Percentiles rank a stretch among this genome's conserved stretches.
phyloP scores from a whole-genome alignment of 2,329 filamentous ascomycete genomes.

The Alternaria angustiovoidea region DNA sequence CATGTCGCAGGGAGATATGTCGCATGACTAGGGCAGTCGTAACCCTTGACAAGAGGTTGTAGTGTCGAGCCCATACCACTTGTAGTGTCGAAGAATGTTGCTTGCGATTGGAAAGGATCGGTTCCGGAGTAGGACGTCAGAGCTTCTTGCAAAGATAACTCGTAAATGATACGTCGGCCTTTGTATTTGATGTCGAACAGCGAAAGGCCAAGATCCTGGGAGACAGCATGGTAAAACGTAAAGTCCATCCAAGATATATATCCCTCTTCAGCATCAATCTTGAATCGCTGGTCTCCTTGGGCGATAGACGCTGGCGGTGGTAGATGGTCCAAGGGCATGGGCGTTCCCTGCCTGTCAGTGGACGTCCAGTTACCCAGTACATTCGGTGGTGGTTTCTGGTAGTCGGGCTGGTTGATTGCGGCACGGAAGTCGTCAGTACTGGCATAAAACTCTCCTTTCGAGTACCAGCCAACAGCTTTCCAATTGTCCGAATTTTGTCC shows the following conservation, averaged over 20 bases:
- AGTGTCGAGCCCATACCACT: slow-evolving; percentile 59
- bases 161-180: slow-evolving; percentile 64
- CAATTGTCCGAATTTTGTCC: slow-evolving; percentile 61
- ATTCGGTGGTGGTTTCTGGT: slow-evolving; percentile 58
- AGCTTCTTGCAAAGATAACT: slow-evolving; percentile 64
- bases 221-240: slow-evolving; percentile 62
- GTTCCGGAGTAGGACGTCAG: slow-evolving; percentile 62
- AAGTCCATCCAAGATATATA: slow-evolving; percentile 64
- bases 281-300: slow-evolving; percentile 53
- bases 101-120: slow-evolving; percentile 58
- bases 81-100: slow-evolving; percentile 58
- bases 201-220: slow-evolving; percentile 58
- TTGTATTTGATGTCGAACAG: slow-evolving; percentile 64
- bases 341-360: slow-evolving; percentile 53
- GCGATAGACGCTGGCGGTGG: slow-evolving; percentile 61
- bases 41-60: slow-evolving; percentile 56
- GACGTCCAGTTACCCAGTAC: slow-evolving; percentile 59
- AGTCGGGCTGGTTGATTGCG: slow-evolving; percentile 55
- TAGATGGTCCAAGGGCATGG: slow-evolving; percentile 59
- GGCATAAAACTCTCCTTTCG: slow-evolving; percentile 63
- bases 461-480: slow-evolving; percentile 62
- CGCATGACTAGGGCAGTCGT: slow-evolving; percentile 62
- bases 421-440: slow-evolving; percentile 58
- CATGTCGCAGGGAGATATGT: slow-evolving; percentile 61
- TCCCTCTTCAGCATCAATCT: slow-evolving; percentile 53